Percentiles rank a stretch among this genome's conserved stretches.
Conservation (phyloP, 2,329 filamentous ascomycete species). For the Helicocarpus griseus region DNA sequence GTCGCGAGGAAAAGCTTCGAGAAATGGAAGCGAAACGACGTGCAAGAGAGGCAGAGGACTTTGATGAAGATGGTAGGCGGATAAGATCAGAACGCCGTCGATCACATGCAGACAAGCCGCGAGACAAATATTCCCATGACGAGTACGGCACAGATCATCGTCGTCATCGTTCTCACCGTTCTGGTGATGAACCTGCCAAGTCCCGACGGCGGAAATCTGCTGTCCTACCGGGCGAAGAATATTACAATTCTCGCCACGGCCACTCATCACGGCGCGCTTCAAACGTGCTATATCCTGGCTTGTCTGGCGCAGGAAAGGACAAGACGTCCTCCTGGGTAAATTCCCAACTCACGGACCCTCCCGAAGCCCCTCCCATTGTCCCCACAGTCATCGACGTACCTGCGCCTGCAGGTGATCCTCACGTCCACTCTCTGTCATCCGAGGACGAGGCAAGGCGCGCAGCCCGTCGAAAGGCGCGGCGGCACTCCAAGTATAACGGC, state of each 20-base stretch:
- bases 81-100: slow-evolving; percentile 24
- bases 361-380: slow-evolving; percentile 37
- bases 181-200: slow-evolving; percentile 23
- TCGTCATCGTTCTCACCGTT: slow-evolving; percentile 22
- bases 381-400: slow-evolving; percentile 37
- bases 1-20: slow-evolving; percentile 24
- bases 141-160: slow-evolving; percentile 21
- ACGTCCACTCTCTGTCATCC: slow-evolving; percentile 30
- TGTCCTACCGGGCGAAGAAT: slow-evolving; percentile 23
- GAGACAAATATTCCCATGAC: slow-evolving; percentile 19
- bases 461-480: slow-evolving; percentile 29
- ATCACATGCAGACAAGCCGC: slow-evolving; percentile 20
- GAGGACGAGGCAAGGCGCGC: slow-evolving; percentile 33
- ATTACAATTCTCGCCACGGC: slow-evolving; percentile 22
- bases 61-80: slow-evolving; percentile 9
- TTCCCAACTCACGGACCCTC: slow-evolving; percentile 38
- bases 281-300: slow-evolving; percentile 17
- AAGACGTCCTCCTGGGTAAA: slow-evolving; percentile 44
- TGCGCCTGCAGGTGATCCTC: slow-evolving; percentile 17
- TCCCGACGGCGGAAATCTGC: slow-evolving; percentile 28
- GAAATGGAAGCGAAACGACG: slow-evolving; percentile 26
- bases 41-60: slow-evolving; percentile 20
- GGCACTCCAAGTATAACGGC: slow-evolving; percentile 31
- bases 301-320: slow-evolving; percentile 31
- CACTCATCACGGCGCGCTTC: slow-evolving; percentile 15